Evolutionary conservation across 2,329 filamentous ascomycete species (phyloP), one percentile per base, ranked within the genome.

Genomic region (Ascochyta fabae): DNA sequence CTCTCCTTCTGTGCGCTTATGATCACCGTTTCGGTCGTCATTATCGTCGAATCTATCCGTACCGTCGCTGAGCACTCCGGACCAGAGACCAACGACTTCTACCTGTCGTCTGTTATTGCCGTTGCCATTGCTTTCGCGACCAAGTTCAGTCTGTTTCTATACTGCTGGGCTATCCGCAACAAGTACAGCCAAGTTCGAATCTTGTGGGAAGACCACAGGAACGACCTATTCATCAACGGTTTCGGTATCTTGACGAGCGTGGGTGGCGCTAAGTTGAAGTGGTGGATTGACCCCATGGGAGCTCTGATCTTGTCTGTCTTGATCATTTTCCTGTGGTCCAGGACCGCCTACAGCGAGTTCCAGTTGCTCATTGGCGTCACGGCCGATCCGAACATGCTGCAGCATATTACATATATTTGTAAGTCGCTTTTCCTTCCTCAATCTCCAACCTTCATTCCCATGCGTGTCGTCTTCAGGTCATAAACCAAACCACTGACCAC

Each of bases 1-100:
- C 97, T 98, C 62, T 87, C 89, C 56, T 99, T 99, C 77, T 96
- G 92, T 77, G 96, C 96, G 76, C 82, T 99, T 66, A 98, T 99
- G 95, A 92, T 88, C 19, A 82, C 92, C 9, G 94, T 98, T 7
- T 96, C 92, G 0, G 82, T 96, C 62, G 92, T 98, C 70, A 86
- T 99, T 52, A 95, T 99, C 67, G 92, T 94, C 22, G 91, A 97
- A 73, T 92, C 93, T 0, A 82, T 86, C 26, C 84, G 87, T 51
- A 88, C 96, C 53, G 81, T 98, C 2, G 81, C 79, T 1, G 77
- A 81, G 40, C 70, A 74, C 44, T 55, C 33, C 1, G 81, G 80
- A 1, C 76, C 78, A 1, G 77, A 80, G 0, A 71, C 67, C 0
- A 89, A 89, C 65, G 69, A 71, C 2, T 96, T 97, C 77, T 86